Evolutionary conservation across 768 basidiomycete species (phyloP), one percentile per base, ranked within the genome.

Genomic region (Multifurca ochricompacta): DNA sequence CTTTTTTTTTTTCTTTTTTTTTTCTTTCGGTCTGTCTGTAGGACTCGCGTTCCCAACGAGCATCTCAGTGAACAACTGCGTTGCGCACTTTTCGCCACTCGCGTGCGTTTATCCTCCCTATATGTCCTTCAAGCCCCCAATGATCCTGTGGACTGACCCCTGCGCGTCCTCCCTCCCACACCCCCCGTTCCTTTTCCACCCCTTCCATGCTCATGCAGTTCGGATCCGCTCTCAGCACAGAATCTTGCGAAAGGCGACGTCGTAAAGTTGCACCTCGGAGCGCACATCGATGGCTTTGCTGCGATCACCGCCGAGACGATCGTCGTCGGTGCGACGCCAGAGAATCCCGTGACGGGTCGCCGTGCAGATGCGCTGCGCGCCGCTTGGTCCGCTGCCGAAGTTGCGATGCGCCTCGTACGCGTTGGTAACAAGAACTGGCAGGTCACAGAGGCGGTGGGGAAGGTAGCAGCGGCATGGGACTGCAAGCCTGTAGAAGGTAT

Each of bases 201-300:
- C 31, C 37, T 51, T 54, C 56, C 54, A 40, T 54, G 28, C 31
- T 54, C 54, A 61, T 60, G 46, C 64, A 89, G 87, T 61, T 90
- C 89, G 34, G 89, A 92, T 72, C 71, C 83, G 14, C 78, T 80
- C 59, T 80, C 87, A 25, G 71, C 74, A 6, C 82, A 83, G 68
- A 77, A 69, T 47, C 77, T 94, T 60, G 81, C 79, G 25, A 87
- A 91, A 59, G 82, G 83, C 56, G 96, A 99, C 68, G 83, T 99
- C 54, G 95, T 98, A 62, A 98, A 97, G 73, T 73, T 99, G 59
- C 91, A 94, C 69, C 77, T 98, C 56, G 96, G 96, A 42, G 93
- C 94, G 18, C 96, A 99, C 66, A 92, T 99, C 70, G 95, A 98
- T 68, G 96, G 96, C 53, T 97, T 89, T 70, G 93, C 94, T 18